Evolutionary conservation across 2,329 filamentous ascomycete species (phyloP).

Genomic region (Talaromyces amestolkiae): DNA sequence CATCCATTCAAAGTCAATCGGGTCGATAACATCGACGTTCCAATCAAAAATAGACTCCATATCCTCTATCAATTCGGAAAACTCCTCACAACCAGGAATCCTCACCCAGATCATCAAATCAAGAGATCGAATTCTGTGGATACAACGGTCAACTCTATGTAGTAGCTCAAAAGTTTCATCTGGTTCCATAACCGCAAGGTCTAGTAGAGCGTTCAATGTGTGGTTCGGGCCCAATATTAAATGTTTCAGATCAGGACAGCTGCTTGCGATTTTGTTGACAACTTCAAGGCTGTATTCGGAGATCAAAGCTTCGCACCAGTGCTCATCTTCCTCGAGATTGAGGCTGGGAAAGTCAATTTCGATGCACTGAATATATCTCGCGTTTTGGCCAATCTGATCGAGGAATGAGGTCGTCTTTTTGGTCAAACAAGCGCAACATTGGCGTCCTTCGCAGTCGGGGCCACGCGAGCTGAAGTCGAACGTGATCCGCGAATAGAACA

Average conservation of each 20-base stretch:
- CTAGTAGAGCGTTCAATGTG: not conserved
- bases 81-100: not conserved
- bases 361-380: not conserved
- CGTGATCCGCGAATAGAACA: not conserved
- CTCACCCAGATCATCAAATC: not conserved
- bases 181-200: not conserved
- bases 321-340: not conserved
- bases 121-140: not conserved
- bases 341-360: not conserved
- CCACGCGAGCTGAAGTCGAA: not conserved
- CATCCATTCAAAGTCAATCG: not conserved
- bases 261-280: not conserved
- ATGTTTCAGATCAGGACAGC: not conserved
- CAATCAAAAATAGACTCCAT: not conserved
- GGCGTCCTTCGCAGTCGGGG: not conserved
- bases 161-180: not conserved
- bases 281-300: not conserved
- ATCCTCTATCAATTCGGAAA: not conserved
- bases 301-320: not conserved
- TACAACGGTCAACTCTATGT: not conserved
- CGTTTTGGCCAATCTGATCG: not conserved
- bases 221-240: not conserved
- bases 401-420: not conserved
- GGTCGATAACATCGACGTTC: not conserved
- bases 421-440: not conserved